phyloP scores from a whole-genome alignment of 2,329 filamentous ascomycete genomes.

The Clonostachys rosea region DNA sequence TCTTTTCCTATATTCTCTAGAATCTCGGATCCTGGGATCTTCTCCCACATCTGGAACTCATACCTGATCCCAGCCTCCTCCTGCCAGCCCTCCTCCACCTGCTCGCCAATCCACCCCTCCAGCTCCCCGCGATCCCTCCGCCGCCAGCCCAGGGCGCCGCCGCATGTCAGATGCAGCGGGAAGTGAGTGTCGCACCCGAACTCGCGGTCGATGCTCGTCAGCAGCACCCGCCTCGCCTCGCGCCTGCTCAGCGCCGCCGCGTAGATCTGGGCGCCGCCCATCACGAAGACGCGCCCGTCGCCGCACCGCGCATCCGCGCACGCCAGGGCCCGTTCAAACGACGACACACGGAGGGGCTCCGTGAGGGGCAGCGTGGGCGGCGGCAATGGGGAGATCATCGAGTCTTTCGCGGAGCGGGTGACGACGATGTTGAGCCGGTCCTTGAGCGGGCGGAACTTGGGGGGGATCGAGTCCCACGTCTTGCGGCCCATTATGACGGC shows the following conservation, averaged over 20 bases:
- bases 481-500: constrained; percentile 97
- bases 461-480: constrained; percentile 89
- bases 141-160: constrained; percentile 39
- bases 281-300: constrained; percentile 69
- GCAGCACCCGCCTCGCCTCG: constrained; percentile 57
- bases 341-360: constrained; percentile 52
- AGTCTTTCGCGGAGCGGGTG: constrained; percentile 40
- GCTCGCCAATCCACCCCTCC: constrained; percentile 62
- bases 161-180: constrained; percentile 43
- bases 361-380: constrained; percentile 5
- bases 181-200: constrained; percentile 78
- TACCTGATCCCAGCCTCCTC: constrained; percentile 63
- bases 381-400: constrained; percentile 4
- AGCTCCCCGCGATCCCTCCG: constrained; percentile 46
- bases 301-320: constrained; percentile 31
- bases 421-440: constrained; percentile 81
- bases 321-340: constrained; percentile 53
- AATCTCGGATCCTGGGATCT: constrained; percentile 10
- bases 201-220: constrained; percentile 64
- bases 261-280: constrained; percentile 89
- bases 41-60: constrained; percentile 73
- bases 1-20: too few relatives aligned
- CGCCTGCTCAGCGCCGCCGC: constrained; percentile 56
- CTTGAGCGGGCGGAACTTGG: constrained; percentile 71
- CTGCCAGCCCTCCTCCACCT: constrained; percentile 44